Evolutionary conservation across 2,329 filamentous ascomycete genomes (phyloP).

Genomic region (Aspergillus hortae): DNA sequence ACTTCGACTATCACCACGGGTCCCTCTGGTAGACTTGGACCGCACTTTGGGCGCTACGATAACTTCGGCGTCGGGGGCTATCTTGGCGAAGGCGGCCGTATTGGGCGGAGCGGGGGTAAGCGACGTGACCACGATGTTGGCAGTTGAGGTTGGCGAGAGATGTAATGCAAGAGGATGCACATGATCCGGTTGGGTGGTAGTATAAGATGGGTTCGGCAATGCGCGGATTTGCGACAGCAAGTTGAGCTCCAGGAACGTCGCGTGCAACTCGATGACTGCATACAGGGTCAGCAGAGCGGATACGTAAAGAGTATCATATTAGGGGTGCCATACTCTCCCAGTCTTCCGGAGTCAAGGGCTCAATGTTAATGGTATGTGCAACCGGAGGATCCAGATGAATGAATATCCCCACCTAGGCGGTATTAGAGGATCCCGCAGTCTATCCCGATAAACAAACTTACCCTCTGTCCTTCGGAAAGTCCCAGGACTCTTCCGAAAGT

Average conservation of each 20-base stretch:
- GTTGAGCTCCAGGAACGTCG: slow-evolving; percentile 91
- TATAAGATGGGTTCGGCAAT: slow-evolving; percentile 77
- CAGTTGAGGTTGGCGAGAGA: slow-evolving; percentile 90
- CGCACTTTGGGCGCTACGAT: slow-evolving; percentile 94
- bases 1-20: slow-evolving; percentile 71
- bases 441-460: slow-evolving; percentile 38
- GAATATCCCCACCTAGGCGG: slow-evolving; percentile 52
- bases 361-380: slow-evolving; percentile 93
- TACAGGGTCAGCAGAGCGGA: too few species aligned
- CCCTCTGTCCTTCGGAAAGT: slow-evolving; percentile 75
- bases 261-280: slow-evolving; percentile 85
- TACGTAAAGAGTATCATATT: slow-evolving; percentile 4
- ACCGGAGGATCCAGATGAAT: slow-evolving; percentile 88
- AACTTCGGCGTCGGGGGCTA: slow-evolving; percentile 90
- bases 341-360: slow-evolving; percentile 89
- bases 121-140: slow-evolving; percentile 81
- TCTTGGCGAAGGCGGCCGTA: slow-evolving; percentile 78
- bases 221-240: slow-evolving; percentile 89
- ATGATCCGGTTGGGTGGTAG: slow-evolving; percentile 49
- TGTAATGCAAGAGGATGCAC: slow-evolving; percentile 85
- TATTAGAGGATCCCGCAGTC: slow-evolving; percentile 34
- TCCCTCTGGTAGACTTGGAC: slow-evolving; percentile 61
- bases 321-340: slow-evolving; percentile 70
- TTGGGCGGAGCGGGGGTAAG: slow-evolving; percentile 70
- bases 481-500: slow-evolving; percentile 76